A percentile compares a stretch with the other conserved stretches of the same genome.
These are phyloP conservation scores for Platanus orientalis DNA, from an alignment of 164 flowering plant genomes.

Conservation along the genomic window DNA sequence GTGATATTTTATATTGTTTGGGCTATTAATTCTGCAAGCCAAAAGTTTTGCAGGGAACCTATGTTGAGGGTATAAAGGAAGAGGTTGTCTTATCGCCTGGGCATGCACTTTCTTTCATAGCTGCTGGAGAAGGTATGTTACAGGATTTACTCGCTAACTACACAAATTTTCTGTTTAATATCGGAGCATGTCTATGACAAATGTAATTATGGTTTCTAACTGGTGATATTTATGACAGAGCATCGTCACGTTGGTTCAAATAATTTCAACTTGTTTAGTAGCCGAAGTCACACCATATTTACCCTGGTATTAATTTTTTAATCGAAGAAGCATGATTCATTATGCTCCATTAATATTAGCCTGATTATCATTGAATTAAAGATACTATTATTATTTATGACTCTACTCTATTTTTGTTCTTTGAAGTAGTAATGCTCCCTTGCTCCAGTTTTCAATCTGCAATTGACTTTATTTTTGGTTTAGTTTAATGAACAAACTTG, in stretches of 20 bases:
- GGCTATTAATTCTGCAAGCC: background rate
- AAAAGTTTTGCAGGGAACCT: constrained; percentile 68
- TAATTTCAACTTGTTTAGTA: constrained; percentile 87
- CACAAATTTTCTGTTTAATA: background rate
- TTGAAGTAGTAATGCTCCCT: too few species aligned
- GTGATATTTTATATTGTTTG: too few species aligned
- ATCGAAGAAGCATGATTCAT: background rate
- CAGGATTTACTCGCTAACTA: background rate
- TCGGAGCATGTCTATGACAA: background rate
- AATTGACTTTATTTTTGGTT: too few species aligned
- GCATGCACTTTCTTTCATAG: constrained; percentile 97
- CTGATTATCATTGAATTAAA: background rate
- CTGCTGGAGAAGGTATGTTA: constrained; percentile 95
- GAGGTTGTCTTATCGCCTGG: constrained; percentile 99
- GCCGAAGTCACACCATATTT: constrained; percentile 97
- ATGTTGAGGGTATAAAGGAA: constrained; percentile 98
- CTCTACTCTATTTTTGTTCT: too few species aligned
- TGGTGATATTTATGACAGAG: constrained; percentile 46
- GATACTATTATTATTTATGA: background rate
- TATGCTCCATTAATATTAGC: background rate
- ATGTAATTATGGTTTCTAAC: constrained; percentile 6
- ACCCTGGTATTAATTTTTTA: constrained; percentile 59
- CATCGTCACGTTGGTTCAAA: constrained; percentile 99
- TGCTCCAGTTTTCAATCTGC: too few species aligned
- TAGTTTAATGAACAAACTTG: too few species aligned